These are phyloP conservation scores for Phlyctochytrium arcticum DNA, from an alignment of 192 early-diverging fungal genomes.

Conservation along the genomic window DNA sequence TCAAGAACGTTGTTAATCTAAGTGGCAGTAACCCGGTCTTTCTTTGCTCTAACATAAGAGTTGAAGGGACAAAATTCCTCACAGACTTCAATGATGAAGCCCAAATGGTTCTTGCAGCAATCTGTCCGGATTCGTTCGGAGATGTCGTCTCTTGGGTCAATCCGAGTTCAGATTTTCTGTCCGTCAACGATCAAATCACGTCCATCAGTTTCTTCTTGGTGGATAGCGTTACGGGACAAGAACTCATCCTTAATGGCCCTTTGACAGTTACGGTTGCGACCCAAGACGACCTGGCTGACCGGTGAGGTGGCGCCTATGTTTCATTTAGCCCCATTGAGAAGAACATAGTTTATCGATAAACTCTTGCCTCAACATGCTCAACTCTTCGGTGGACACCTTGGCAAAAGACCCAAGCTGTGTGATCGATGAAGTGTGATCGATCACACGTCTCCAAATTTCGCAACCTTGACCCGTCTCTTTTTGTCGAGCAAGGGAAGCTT, in stretches of 20 bases:
- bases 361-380: too few species aligned
- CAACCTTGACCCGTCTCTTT: too few species aligned
- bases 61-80: constrained; percentile 1
- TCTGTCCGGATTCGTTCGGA: constrained; percentile 3
- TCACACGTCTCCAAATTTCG: too few species aligned
- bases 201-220: constrained; percentile 1
- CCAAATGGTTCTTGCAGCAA: background rate
- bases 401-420: too few species aligned
- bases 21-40: constrained; percentile 3
- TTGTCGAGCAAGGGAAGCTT: too few species aligned
- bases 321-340: too few species aligned
- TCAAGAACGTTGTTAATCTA: constrained; percentile 9
- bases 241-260: background rate
- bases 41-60: background rate
- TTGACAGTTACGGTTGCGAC: constrained; percentile 9
- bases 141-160: constrained; percentile 14
- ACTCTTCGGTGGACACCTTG: too few species aligned
- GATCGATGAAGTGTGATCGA: too few species aligned
- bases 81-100: constrained; percentile 1
- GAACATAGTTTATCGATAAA: too few species aligned
- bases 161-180: background rate
- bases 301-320: too few species aligned
- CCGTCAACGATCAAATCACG: background rate
- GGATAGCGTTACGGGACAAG: background rate
- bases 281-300: constrained; percentile 10